Conservation (phyloP, 352 stramenopile species). For the Phytophthora macrochlamydospora region DNA sequence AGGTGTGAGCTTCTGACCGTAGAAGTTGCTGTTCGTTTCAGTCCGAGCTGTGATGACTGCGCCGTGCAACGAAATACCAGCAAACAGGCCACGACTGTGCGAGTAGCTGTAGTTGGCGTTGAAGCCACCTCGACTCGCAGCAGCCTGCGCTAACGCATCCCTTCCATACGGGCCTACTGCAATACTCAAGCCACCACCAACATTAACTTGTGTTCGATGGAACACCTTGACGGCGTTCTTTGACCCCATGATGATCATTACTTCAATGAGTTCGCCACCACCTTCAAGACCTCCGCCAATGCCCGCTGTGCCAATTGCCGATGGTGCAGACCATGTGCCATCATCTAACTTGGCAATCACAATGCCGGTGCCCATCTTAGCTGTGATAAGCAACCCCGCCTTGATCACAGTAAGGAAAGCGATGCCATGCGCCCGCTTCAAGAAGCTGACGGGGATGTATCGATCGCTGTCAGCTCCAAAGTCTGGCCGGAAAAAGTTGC, state of each 20-base stretch:
- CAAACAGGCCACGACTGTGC: slow-evolving; percentile 93
- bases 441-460: slow-evolving; percentile 78
- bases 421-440: slow-evolving; percentile 82
- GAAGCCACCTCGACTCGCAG: slow-evolving; percentile 70
- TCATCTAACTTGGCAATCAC: slow-evolving; percentile 91
- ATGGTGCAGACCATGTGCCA: slow-evolving; percentile 91
- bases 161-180: slow-evolving; percentile 91
- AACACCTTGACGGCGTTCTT: slow-evolving; percentile 92
- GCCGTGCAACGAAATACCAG: slow-evolving; percentile 93
- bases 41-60: slow-evolving; percentile 89
- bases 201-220: slow-evolving; percentile 87
- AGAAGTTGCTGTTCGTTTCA: slow-evolving; percentile 96
- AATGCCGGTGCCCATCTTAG: slow-evolving; percentile 84
- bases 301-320: slow-evolving; percentile 92
- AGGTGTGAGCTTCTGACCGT: slow-evolving; percentile 85
- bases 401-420: slow-evolving; percentile 89
- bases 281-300: slow-evolving; percentile 88
- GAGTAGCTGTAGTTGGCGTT: slow-evolving; percentile 95
- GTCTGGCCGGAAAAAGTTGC: slow-evolving; percentile 80
- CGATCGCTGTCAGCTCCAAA: slow-evolving; percentile 76
- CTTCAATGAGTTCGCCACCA: slow-evolving; percentile 93
- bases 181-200: slow-evolving; percentile 92
- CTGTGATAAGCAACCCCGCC: slow-evolving; percentile 82
- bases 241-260: slow-evolving; percentile 95
- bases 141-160: slow-evolving; percentile 81